Evolutionary conservation across 345 rosid genomes (phyloP).

Genomic region (Gynandropsis gynandra): DNA sequence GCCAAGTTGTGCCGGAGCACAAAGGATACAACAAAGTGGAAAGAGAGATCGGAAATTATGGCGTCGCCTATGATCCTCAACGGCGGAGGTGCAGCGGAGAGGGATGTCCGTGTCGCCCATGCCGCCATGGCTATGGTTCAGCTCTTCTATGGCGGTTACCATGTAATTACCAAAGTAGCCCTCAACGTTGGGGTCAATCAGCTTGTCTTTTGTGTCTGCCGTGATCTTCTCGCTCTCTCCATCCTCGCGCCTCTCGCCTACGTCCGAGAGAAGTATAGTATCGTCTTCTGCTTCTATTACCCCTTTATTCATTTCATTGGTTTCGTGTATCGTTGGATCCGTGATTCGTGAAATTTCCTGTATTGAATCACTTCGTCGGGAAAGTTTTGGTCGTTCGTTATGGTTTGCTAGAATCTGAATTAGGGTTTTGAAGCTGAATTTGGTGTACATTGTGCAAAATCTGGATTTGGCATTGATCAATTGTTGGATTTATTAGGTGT

Average conservation of each 20-base stretch:
- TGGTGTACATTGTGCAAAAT: neutral
- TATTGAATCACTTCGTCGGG: neutral
- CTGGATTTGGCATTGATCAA: neutral
- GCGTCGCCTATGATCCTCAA: constrained; percentile 19
- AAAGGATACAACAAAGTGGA: neutral
- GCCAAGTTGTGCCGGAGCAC: too few species aligned
- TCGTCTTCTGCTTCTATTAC: neutral
- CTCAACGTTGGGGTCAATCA: constrained; percentile 90
- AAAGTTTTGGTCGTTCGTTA: neutral
- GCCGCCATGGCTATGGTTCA: constrained; percentile 74
- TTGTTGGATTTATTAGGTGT: too few species aligned
- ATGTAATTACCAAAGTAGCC: constrained; percentile 90
- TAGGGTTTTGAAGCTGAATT: neutral
- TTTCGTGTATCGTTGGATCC: neutral
- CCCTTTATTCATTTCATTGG: neutral
- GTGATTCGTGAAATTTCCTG: neutral
- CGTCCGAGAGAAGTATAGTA: constrained; percentile 82
- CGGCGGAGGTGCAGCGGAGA: constrained; percentile 30
- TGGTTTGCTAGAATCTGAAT: neutral
- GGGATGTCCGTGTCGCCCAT: constrained; percentile 56
- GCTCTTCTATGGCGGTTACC: constrained; percentile 73
- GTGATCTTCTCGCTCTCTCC: constrained; percentile 87
- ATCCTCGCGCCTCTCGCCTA: constrained; percentile 87
- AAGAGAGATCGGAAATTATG: constrained; percentile 15
- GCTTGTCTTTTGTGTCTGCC: constrained; percentile 87